These are phyloP conservation scores for Fraxinus floribunda DNA, from an alignment of 305 asterid species.

Conservation along the genomic window DNA sequence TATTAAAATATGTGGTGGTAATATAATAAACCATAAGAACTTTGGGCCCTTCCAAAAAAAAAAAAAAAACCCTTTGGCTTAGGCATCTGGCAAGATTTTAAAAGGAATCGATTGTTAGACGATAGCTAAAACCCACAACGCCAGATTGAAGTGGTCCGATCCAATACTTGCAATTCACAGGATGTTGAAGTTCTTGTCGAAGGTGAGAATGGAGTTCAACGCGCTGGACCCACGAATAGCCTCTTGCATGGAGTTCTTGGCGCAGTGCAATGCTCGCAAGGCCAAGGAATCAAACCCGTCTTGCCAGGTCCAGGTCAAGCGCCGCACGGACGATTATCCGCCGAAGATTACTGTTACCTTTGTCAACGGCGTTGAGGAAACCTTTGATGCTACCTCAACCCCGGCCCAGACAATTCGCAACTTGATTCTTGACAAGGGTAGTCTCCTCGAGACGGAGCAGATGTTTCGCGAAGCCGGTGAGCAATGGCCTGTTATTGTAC, in stretches of 20 bases:
- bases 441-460: slow-evolving; percentile 79
- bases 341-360: slow-evolving; percentile 89
- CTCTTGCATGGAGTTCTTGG: slow-evolving; percentile 87
- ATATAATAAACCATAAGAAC: background rate
- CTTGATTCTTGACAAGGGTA: slow-evolving; percentile 85
- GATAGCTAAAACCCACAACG: background rate
- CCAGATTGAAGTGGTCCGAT: background rate
- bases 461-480: slow-evolving; percentile 91
- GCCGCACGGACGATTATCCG: slow-evolving; percentile 84
- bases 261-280: slow-evolving; percentile 88
- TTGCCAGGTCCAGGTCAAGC: slow-evolving; percentile 85
- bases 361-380: slow-evolving; percentile 76
- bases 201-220: slow-evolving; percentile 86
- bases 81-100: background rate
- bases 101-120: background rate
- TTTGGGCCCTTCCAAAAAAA: background rate
- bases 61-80: background rate
- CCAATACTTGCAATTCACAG: background rate
- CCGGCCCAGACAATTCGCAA: slow-evolving; percentile 76
- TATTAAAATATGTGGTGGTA: too few species aligned
- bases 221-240: slow-evolving; percentile 83
- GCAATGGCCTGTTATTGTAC: slow-evolving; percentile 87
- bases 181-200: slow-evolving; percentile 89
- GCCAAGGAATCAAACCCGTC: slow-evolving; percentile 84
- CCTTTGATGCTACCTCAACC: slow-evolving; percentile 76